Percentiles rank a stretch among this genome's conserved stretches.
Evolutionary conservation across 2,329 filamentous ascomycete genomes (phyloP).

Genomic region (Paraconiothyrium brasiliense): DNA sequence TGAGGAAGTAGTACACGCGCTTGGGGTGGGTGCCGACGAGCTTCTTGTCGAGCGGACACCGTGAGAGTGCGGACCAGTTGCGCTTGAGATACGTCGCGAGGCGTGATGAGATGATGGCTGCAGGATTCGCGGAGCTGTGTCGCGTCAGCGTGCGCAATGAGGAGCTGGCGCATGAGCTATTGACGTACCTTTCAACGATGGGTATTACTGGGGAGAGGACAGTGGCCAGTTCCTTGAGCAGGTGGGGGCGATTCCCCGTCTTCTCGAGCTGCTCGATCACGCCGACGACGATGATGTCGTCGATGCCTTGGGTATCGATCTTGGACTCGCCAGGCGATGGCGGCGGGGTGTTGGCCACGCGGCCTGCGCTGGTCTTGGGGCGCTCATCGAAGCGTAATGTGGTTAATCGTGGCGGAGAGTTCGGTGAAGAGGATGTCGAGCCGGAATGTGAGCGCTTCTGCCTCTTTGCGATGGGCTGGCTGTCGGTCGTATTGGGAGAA

Average conservation of each 20-base stretch:
- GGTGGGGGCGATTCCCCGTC: slow-evolving; percentile 89
- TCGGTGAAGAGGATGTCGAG: slow-evolving; percentile 52
- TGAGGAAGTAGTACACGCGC: slow-evolving; percentile 96
- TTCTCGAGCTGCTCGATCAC: slow-evolving; percentile 89
- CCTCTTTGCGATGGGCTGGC: slow-evolving; percentile 66
- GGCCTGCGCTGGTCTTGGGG: slow-evolving; percentile 57
- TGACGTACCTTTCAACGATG: slow-evolving; percentile 88
- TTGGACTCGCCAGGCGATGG: slow-evolving; percentile 72
- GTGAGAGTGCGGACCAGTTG: slow-evolving; percentile 76
- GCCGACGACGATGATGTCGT: slow-evolving; percentile 93
- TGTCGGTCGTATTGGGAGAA: slow-evolving; percentile 66
- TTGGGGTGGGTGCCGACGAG: slow-evolving; percentile 91
- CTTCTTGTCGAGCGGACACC: slow-evolving; percentile 92
- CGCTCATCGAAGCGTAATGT: slow-evolving; percentile 60
- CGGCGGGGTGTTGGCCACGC: slow-evolving; percentile 75
- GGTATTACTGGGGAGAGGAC: slow-evolving; percentile 79
- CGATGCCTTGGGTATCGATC: slow-evolving; percentile 83
- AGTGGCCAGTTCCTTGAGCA: slow-evolving; percentile 91
- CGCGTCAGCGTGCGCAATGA: slow-evolving; percentile 46
- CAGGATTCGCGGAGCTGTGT: slow-evolving; percentile 89
- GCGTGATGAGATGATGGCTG: slow-evolving; percentile 92
- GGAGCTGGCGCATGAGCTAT: slow-evolving; percentile 15
- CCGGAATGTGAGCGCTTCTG: slow-evolving; percentile 78
- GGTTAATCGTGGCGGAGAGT: slow-evolving; percentile 56
- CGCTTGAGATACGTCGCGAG: slow-evolving; percentile 91